A percentile compares a stretch with the other conserved stretches of the same genome.
Evolutionary conservation across 164 flowering plant genomes (phyloP).

Genomic region (Chimonanthus salicifolius): DNA sequence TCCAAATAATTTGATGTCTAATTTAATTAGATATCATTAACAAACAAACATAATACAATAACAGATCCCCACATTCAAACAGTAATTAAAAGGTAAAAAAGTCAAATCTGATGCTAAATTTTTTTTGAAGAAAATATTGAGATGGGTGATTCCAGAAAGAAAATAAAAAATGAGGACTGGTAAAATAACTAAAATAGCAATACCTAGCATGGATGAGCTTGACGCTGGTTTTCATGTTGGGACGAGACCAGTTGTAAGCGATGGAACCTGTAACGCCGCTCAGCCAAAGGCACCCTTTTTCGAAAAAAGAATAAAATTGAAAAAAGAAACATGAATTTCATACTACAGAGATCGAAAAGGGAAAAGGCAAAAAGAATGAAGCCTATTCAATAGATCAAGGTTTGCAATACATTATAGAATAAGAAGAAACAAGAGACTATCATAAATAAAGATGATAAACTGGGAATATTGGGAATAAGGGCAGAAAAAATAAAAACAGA

Average conservation of each 20-base stretch:
- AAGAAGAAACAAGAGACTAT: background rate
- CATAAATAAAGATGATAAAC: background rate
- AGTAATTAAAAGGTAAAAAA: too few species aligned
- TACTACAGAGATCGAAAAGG: background rate
- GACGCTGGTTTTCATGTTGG: conserved; percentile 87
- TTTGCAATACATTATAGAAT: background rate
- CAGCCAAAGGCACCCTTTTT: conserved; percentile 67
- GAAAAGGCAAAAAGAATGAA: too few species aligned
- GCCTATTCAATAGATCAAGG: background rate
- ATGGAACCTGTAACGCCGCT: conserved; percentile 77
- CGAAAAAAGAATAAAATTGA: background rate
- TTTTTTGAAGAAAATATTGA: too few species aligned
- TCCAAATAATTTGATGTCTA: too few species aligned
- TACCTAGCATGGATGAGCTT: conserved; percentile 92
- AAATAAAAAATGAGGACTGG: too few species aligned
- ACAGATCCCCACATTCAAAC: too few species aligned
- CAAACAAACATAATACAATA: too few species aligned
- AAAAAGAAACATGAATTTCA: background rate
- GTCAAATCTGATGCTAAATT: too few species aligned
- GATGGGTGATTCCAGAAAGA: too few species aligned
- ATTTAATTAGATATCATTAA: too few species aligned
- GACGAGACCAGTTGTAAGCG: conserved; percentile 87
- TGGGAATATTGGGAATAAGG: background rate
- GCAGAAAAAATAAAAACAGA: too few species aligned
- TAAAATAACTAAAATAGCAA: too few species aligned